Percentiles rank a stretch among this genome's conserved stretches.
phyloP scores from a whole-genome alignment of 306 rosid species.

The Senna tora region DNA sequence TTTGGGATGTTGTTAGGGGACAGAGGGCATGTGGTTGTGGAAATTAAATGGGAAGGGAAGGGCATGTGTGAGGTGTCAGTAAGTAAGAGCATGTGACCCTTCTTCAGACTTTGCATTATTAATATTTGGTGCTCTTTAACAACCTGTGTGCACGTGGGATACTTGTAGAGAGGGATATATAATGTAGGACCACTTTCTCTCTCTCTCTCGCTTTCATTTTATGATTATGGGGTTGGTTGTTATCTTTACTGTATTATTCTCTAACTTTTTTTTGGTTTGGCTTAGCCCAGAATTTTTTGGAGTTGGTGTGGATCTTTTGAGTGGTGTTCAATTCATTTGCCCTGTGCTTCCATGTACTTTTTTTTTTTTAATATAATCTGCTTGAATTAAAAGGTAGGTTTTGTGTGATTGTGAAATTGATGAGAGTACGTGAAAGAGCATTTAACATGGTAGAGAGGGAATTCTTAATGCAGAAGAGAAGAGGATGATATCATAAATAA shows the following conservation, averaged over 20 bases:
- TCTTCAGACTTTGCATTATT: slow-evolving; percentile 65
- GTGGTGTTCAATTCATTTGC: slow-evolving; percentile 51
- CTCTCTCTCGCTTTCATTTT: slow-evolving; percentile 1
- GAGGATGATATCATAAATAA: not conserved
- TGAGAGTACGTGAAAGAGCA: slow-evolving; percentile 15
- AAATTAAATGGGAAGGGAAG: slow-evolving; percentile 66
- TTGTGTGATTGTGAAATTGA: slow-evolving; percentile 10
- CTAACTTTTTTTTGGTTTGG: slow-evolving; percentile 40
- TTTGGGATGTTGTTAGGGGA: slow-evolving; percentile 53
- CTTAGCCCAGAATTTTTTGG: slow-evolving; percentile 46
- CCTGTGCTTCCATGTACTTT: slow-evolving; percentile 55
- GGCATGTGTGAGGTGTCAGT: slow-evolving; percentile 92
- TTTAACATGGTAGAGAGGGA: slow-evolving; percentile 27
- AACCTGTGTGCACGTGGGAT: slow-evolving; percentile 61
- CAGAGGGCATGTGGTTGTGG: slow-evolving; percentile 72
- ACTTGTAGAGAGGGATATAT: slow-evolving; percentile 34
- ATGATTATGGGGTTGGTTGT: slow-evolving; percentile 40
- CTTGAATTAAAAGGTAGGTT: not conserved
- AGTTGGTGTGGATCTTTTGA: slow-evolving; percentile 57
- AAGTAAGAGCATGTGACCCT: slow-evolving; percentile 78
- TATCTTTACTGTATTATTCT: slow-evolving; percentile 38
- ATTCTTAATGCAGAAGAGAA: slow-evolving; percentile 17
- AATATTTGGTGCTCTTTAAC: slow-evolving; percentile 75
- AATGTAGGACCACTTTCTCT: slow-evolving; percentile 53
- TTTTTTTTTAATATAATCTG: slow-evolving; percentile 24